Evolutionary conservation across 352 stramenopile species (phyloP), one percentile per base, ranked within the genome.

Genomic region (Globisporangium lucens): DNA sequence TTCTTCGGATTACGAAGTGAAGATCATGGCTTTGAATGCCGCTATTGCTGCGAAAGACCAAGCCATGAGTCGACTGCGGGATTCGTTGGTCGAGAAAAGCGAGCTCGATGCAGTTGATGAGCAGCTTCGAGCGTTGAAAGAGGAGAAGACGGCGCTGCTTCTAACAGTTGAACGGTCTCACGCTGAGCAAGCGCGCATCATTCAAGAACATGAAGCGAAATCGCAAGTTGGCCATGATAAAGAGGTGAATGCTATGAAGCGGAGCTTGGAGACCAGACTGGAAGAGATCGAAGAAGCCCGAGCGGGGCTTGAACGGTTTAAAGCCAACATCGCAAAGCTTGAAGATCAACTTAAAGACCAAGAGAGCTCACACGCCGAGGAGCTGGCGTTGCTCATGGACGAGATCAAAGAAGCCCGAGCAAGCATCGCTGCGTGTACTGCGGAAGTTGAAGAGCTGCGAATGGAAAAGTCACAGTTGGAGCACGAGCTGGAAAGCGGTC

Each of bases 131-230:
- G 61, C 68, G 0, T 56, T 90, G 0, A 79, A 75, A 59, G 71
- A 79, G 35, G 80, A 91, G 46, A 89, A 90, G 59, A 77, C 77
- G 47, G 58, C 76, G 22, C 61, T 91, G n/a, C 38, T 86, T 17
- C 71, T 82, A 49, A 63, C 77, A 4, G 71, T 90, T 12, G 70
- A 82, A 47, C 72, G 66, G 8, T 56, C 70, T 13, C 73, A 84
- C n/a, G 68, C 69, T 17, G 78, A 88, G 24, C 74, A 87, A 38
- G 63, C 76, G 27, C 78, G 65, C 27, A 46, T 67, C 1, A 47
- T 74, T 6, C 24, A 77, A 0, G 79, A 85, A 13, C 74, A 74
- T 4, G 75, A 87, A 43, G 71, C 68, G 2, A 80, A 74, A 30
- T 49, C 82, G 0, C 68, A 60, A 3, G 36, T 71, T 15, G 62